Percentiles rank a stretch among this genome's conserved stretches.
These are phyloP conservation scores for Irpex sp. DNA, from an alignment of 1,284 basidiomycete genomes.

Conservation along the genomic window DNA sequence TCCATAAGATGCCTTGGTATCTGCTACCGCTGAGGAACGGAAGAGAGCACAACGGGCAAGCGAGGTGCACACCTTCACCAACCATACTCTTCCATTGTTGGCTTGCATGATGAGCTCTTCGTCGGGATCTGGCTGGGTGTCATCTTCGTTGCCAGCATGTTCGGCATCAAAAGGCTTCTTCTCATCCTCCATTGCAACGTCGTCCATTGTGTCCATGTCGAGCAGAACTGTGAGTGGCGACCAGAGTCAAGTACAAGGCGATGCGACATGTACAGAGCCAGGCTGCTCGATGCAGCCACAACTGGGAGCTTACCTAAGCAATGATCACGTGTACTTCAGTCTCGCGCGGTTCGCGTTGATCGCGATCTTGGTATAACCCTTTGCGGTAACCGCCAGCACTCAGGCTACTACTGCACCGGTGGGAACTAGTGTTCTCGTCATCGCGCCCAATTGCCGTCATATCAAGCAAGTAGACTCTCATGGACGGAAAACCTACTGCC, in stretches of 20 bases:
- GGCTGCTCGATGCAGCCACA: no score
- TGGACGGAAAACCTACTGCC: no score
- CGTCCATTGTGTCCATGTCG: conserved; percentile 36
- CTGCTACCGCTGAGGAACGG: conserved; percentile 30
- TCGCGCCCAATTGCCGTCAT: no score
- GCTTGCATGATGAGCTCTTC: conserved; percentile 71
- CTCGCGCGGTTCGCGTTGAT: no score
- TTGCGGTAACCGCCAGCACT: no score
- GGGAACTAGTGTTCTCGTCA: no score
- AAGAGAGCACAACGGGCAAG: background rate
- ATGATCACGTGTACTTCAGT: no score
- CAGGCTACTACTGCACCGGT: no score
- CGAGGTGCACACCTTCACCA: conserved; percentile 58
- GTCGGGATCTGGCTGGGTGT: conserved; percentile 69
- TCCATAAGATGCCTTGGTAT: conserved; percentile 71
- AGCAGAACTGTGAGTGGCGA: background rate
- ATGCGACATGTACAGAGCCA: no score
- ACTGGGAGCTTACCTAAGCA: no score
- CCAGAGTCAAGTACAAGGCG: background rate
- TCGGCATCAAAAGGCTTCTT: conserved; percentile 68
- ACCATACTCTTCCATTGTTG: conserved; percentile 71
- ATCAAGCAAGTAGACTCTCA: no score
- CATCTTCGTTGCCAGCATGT: conserved; percentile 45
- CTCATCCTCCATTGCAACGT: conserved; percentile 49
- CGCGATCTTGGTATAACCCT: no score